Conservation (phyloP, 1,284 basidiomycete species). For the Psilocybe mexicana region DNA sequence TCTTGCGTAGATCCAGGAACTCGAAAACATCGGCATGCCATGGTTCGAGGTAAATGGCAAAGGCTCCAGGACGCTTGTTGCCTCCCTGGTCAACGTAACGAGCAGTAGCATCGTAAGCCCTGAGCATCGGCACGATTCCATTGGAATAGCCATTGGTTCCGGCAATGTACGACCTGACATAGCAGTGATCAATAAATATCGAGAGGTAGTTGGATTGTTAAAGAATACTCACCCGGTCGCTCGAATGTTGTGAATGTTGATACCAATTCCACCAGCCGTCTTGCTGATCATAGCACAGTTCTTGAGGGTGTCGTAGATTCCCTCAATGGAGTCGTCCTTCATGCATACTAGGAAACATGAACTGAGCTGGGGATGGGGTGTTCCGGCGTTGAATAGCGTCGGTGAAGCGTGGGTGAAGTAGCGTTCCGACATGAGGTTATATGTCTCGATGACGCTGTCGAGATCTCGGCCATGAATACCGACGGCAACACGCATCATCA, state of each 20-base stretch:
- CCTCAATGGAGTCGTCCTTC: conserved; percentile 99
- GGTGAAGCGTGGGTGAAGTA: conserved; percentile 99
- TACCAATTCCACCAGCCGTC: conserved; percentile 96
- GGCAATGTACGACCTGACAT: conserved; percentile 77
- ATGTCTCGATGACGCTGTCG: conserved; percentile 89
- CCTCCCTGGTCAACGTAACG: conserved; percentile 99
- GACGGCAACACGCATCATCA: conserved; percentile 99
- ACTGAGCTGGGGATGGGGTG: conserved; percentile 92
- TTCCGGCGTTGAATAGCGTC: conserved; percentile 98
- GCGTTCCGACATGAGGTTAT: conserved; percentile 93
- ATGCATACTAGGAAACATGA: conserved; percentile 98
- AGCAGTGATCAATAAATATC: conserved; percentile 10
- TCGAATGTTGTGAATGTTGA: conserved; percentile 96
- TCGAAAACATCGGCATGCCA: conserved; percentile 99
- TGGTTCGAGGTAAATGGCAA: conserved; percentile 96
- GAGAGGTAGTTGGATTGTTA: not conserved
- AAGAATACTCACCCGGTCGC: conserved; percentile 76
- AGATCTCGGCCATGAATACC: conserved; percentile 94
- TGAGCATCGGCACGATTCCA: conserved; percentile 99
- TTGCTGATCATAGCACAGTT: conserved; percentile 99
- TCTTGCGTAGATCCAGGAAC: conserved; percentile 97
- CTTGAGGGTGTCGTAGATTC: conserved; percentile 99
- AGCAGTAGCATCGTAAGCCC: conserved; percentile 97
- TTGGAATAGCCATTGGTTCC: conserved; percentile 99
- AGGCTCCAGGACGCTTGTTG: conserved; percentile 98